Percentiles rank a stretch among this genome's conserved stretches.
phyloP scores from a whole-genome alignment of 1,284 basidiomycete genomes.

The Binderoboletus segoi region DNA sequence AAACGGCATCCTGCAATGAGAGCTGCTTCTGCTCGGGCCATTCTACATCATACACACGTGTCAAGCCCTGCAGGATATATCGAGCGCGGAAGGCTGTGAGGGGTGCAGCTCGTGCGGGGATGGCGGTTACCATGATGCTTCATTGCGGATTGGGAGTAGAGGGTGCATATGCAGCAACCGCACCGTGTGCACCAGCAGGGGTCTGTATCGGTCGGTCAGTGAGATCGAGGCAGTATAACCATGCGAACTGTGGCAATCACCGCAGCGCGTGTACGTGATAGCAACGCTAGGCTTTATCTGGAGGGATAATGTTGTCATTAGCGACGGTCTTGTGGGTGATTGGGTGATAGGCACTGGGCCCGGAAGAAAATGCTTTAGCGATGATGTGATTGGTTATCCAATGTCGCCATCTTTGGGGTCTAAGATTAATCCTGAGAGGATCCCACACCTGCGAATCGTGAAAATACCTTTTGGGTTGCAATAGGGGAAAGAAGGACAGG shows the following conservation, averaged over 20 bases:
- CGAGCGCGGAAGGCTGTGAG: neutral
- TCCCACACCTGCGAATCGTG: constrained; percentile 2
- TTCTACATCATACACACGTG: neutral
- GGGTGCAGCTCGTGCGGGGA: neutral
- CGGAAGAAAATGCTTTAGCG: neutral
- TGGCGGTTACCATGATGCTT: constrained; percentile 11
- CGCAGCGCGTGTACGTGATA: constrained; percentile 1
- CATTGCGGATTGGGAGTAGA: neutral
- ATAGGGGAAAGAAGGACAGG: neutral
- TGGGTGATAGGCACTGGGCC: neutral
- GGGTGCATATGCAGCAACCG: neutral
- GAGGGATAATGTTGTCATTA: constrained; percentile 11
- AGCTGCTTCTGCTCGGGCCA: neutral
- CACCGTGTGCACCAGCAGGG: constrained; percentile 3
- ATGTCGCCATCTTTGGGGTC: neutral
- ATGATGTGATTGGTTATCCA: constrained; percentile 3
- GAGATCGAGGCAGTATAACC: constrained; percentile 5
- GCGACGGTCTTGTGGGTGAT: constrained; percentile 5
- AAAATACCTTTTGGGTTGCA: neutral
- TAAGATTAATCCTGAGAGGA: constrained; percentile 3
- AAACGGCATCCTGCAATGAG: neutral
- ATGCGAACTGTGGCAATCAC: constrained; percentile 17
- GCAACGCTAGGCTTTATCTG: neutral
- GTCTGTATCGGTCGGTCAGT: neutral
- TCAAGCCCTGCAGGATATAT: constrained; percentile 3